Evolutionary conservation across 2,329 filamentous ascomycete genomes (phyloP).

Genomic region (Calycina marina): DNA sequence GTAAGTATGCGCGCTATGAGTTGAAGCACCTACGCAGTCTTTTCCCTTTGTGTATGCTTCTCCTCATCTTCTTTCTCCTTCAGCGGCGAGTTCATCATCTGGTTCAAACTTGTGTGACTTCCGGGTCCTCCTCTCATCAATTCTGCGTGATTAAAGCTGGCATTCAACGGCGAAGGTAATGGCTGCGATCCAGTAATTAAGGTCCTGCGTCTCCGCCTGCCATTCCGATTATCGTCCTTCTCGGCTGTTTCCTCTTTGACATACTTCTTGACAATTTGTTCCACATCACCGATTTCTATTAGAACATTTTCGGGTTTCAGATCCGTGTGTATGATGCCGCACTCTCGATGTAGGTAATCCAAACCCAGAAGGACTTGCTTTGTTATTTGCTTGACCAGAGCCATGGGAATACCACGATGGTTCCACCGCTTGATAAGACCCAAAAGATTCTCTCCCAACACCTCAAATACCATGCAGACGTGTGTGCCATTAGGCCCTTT

Average conservation of each 20-base stretch:
- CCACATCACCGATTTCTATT: conserved; percentile 97
- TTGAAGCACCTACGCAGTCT: conserved; percentile 65
- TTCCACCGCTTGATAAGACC: conserved; percentile 98
- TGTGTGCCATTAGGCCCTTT: conserved; percentile 93
- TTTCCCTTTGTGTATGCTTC: conserved; percentile 72
- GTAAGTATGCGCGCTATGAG: conserved; percentile 2
- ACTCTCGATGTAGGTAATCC: conserved; percentile 94
- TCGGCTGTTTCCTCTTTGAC: conserved; percentile 66
- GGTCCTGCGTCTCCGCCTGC: conserved; percentile 74
- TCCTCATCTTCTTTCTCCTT: conserved; percentile 36
- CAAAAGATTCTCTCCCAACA: conserved; percentile 85
- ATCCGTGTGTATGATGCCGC: conserved; percentile 97
- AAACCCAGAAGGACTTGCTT: conserved; percentile 93
- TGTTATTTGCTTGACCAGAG: conserved; percentile 94
- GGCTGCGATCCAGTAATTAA: conserved; percentile 96
- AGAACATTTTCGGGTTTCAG: conserved; percentile 96
- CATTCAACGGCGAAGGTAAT: conserved; percentile 84
- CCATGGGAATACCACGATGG: conserved; percentile 90
- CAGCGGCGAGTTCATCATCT: conserved; percentile 50
- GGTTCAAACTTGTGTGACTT: conserved; percentile 62
- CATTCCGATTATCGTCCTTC: conserved; percentile 86
- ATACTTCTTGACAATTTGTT: conserved; percentile 93
- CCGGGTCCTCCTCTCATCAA: conserved; percentile 39
- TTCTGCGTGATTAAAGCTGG: conserved; percentile 72
- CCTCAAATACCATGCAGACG: conserved; percentile 99